Percentiles rank a stretch among this genome's conserved stretches.
These are phyloP conservation scores for Yarrowia phangngaensis DNA, from an alignment of 805 yeast species.

Conservation along the genomic window DNA sequence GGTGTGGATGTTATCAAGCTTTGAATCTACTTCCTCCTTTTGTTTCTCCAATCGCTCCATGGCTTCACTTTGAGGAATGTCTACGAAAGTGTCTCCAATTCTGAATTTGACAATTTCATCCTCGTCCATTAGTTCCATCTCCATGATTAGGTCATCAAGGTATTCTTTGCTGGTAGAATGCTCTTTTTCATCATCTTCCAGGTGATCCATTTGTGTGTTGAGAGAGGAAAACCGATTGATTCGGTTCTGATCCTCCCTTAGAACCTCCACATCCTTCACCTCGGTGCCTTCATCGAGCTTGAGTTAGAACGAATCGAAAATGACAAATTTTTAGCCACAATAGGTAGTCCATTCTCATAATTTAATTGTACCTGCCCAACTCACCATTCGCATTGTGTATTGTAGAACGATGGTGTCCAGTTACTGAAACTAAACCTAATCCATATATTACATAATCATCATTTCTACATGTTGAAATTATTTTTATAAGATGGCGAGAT, in stretches of 20 bases:
- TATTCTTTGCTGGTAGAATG: conserved; percentile 74
- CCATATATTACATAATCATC: not conserved
- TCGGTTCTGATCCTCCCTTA: conserved; percentile 81
- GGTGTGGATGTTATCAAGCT: conserved; percentile 47
- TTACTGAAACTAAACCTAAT: conserved; percentile 32
- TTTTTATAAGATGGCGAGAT: too few species aligned
- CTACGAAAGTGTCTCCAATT: conserved; percentile 76
- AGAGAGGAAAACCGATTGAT: conserved; percentile 86
- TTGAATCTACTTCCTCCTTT: conserved; percentile 49
- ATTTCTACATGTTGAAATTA: not conserved
- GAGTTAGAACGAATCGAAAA: not conserved
- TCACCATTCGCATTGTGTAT: conserved; percentile 21
- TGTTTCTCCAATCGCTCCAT: conserved; percentile 65
- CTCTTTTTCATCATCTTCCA: conserved; percentile 48
- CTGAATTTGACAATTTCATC: conserved; percentile 53
- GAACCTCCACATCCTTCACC: conserved; percentile 47
- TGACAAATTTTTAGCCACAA: too few species aligned
- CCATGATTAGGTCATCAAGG: conserved; percentile 78
- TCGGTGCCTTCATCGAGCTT: conserved; percentile 31
- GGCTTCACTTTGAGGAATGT: conserved; percentile 61
- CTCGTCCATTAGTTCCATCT: conserved; percentile 76
- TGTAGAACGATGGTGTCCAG: not conserved
- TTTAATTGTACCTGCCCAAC: too few species aligned
- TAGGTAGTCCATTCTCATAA: too few species aligned
- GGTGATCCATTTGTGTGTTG: conserved; percentile 63